These are phyloP conservation scores for Massarina eburnea DNA, from an alignment of 2,329 filamentous ascomycete genomes.

Conservation along the genomic window DNA sequence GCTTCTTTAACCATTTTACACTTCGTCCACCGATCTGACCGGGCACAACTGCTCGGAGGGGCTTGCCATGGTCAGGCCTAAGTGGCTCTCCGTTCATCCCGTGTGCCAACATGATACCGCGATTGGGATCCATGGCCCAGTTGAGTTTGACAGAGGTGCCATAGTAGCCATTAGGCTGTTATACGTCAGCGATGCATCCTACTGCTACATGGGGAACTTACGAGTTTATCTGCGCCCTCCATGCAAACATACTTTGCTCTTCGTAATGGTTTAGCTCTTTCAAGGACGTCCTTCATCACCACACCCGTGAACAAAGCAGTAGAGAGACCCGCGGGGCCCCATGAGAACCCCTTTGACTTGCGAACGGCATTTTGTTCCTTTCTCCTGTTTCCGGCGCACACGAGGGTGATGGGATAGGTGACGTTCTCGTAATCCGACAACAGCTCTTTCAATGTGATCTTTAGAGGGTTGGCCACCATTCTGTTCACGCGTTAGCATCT, in stretches of 20 bases:
- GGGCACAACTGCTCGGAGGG: constrained; percentile 79
- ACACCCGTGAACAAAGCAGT: constrained; percentile 88
- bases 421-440: constrained; percentile 75
- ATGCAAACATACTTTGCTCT: constrained; percentile 84
- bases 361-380: constrained; percentile 92
- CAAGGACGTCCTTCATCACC: constrained; percentile 70
- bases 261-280: constrained; percentile 65
- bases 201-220: constrained; percentile 27
- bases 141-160: constrained; percentile 86
- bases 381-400: constrained; percentile 87
- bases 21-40: constrained; percentile 90
- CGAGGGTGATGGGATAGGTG: constrained; percentile 83
- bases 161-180: constrained; percentile 79
- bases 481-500: constrained; percentile 34
- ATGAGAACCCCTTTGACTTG: constrained; percentile 92
- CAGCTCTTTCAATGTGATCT: constrained; percentile 70
- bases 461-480: constrained; percentile 77
- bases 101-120: constrained; percentile 83
- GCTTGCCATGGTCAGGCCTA: constrained; percentile 81
- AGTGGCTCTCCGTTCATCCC: constrained; percentile 87
- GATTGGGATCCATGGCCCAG: constrained; percentile 82
- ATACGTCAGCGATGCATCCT: constrained; percentile 11
- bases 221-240: constrained; percentile 82
- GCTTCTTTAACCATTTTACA: constrained; percentile 86
- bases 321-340: constrained; percentile 84